Evolutionary conservation across 176 grass and related monocot species (phyloP).

Genomic region (Lolium rigidum): DNA sequence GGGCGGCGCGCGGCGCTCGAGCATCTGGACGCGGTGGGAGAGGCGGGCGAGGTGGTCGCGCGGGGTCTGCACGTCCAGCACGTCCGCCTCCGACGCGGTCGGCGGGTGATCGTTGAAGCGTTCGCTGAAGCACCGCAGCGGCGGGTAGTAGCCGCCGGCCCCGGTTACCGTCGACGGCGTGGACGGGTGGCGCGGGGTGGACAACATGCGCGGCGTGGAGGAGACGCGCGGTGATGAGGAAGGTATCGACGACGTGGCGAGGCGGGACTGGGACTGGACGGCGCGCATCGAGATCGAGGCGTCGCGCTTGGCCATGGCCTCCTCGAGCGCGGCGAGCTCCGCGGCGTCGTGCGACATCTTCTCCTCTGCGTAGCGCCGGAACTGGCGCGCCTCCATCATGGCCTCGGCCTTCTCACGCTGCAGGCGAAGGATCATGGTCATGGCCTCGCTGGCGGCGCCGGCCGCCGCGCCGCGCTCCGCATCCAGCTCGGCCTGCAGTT

Average conservation of each 20-base stretch:
- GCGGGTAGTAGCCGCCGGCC: constrained; percentile 44
- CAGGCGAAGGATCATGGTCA: constrained; percentile 84
- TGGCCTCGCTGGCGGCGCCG: constrained; percentile 69
- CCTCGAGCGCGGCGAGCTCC: constrained; percentile 69
- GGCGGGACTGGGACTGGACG: constrained; percentile 13
- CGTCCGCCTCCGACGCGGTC: constrained; percentile 44
- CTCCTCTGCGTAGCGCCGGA: constrained; percentile 73
- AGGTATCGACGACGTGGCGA: constrained; percentile 3
- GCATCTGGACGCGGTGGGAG: constrained; percentile 42
- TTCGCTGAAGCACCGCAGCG: constrained; percentile 44
- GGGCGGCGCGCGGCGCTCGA: constrained; percentile 32
- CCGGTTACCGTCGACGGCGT: not conserved
- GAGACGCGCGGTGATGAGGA: constrained; percentile 26
- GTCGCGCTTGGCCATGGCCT: constrained; percentile 57
- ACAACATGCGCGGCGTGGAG: constrained; percentile 42
- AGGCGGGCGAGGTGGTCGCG: constrained; percentile 42
- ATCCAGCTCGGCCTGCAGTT: constrained; percentile 66
- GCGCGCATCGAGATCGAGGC: constrained; percentile 9
- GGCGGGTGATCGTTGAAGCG: constrained; percentile 49
- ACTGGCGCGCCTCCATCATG: constrained; percentile 85
- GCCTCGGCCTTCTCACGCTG: constrained; percentile 88
- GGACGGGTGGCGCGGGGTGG: constrained; percentile 38
- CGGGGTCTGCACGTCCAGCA: constrained; percentile 48
- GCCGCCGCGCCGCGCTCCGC: constrained; percentile 75
- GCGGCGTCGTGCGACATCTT: constrained; percentile 70